Evolutionary conservation across 768 basidiomycete species (phyloP), one percentile per base, ranked within the genome.

Genomic region (Naganishia onofrii): DNA sequence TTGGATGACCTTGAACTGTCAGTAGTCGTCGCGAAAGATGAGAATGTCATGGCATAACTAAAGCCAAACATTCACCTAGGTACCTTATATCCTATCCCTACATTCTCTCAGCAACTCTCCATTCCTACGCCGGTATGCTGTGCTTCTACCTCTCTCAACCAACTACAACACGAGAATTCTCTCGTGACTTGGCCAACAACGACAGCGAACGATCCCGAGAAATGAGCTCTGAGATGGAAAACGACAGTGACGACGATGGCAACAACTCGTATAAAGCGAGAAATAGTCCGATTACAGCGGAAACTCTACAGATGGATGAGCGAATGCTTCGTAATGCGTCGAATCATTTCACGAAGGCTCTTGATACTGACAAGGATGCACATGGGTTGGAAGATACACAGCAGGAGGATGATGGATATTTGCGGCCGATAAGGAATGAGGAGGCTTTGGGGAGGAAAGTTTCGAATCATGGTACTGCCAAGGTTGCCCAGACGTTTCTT

Each of bases 51-150:
- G n/a, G n/a, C n/a, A 34, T 23, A 63, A 19, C 60, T 44, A 26
- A 63, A 42, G 44, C 32, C 46, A 3, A 26, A 1, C 4, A 51
- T 3, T 26, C 46, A 31, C 26, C 68, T 68, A 52, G 92, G 29
- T 94, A 91, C 78, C 84, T 95, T 6, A 90, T 92, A 0, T 89
- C 91, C 2, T 89, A 90, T 77, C 93, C 93, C 1, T 95, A 88
- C 82, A 88, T 88, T 76, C 89, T 92, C 73, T 90, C 91, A 72
- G 85, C 89, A 1, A 82, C 87, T 8, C 83, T 95, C 32, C 91
- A 95, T 75, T 83, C 87, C 19, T 93, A 94, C 72, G 92, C 93
- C 2, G 93, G 91, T 1, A 81, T 94, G 65, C 82, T 91, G 15
- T 86, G 84, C 31, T 82, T 93, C 70, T 83, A 78, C 60, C 72